Base-by-base conservation (phyloP, 495 filamentous ascomycete genomes). In the Tuber aestivum region DNA sequence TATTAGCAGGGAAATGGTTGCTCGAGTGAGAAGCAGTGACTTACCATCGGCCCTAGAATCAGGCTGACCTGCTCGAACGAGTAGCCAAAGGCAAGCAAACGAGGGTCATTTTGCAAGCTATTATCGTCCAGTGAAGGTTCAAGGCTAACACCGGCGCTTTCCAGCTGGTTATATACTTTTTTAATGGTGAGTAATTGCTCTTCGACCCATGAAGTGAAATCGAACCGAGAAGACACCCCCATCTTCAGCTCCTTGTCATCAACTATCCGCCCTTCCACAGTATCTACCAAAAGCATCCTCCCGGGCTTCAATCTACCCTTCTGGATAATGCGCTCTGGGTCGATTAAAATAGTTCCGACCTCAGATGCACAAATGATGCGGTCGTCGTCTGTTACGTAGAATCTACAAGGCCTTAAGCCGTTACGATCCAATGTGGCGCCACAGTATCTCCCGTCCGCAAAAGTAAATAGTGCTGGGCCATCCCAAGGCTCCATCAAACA, bases 401-500 rank as follows among this genome's bases (percentile, higher is more conserved):
- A 99, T 85, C 95, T 91, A 88, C 95, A 99, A 75, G 95, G 95
- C 75, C 95, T 91, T 75, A 99, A 88, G 84, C 95, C 95, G 83
- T 99, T 99, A 82, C 95, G 91, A 86, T 99, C 95, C n/a, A 99
- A 88, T 82, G 97, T 98, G 72, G 95, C 95, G 87, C 95, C 95
- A 81, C 95, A 99, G 87, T 97, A 99, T 77, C 95, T 90, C 72
- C 95, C 95, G 85, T 99, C 95, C 41, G 96, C 92, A 85, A 99
- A 99, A 3, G 95, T 97, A 87, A 99, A 99, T 38, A 99, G 89
- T 76, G 95, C 95, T 23, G 95, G 95, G 14, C 95, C 95, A 85
- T 99, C 95, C 95, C 95, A 99, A 41, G 95, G 95, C 86, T 99
- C 95, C 95, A 99, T 99, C 87, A 97, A 92, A 85, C 95, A 99